Base-by-base conservation (phyloP, 805 yeast species). In the Cyberlindnera mycetangii region DNA sequence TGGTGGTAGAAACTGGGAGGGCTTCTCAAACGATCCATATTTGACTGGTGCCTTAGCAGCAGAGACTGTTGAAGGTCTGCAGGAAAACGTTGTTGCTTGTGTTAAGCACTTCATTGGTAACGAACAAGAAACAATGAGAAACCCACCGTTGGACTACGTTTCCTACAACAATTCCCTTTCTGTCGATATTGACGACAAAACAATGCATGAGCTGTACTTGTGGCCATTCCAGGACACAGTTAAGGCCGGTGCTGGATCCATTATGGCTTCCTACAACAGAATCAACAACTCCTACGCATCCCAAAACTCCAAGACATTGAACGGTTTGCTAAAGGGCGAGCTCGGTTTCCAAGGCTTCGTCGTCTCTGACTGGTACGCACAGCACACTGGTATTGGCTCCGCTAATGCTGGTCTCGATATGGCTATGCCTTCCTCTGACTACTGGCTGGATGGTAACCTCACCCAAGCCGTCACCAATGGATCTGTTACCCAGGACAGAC, bases 1-100 rank as follows among this genome's bases (percentile, higher is more conserved):
- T 5, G 46, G 46, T 38, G 46, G 46, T n/a, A 31, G 46, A 18
- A 43, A 43, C 46, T 43, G 46, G 46, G 46, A 43, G 22, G 46
- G 46, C 14, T 43, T 43, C 39, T 38, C 46, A 30, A 43, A 38
- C 22, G 46, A 43, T 17, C 46, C 46, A 14, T 43, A 43, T 36
- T 33, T 43, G 34, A 34, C 46, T 27, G 46, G 46, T 19, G 10
- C 36, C 4, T 28, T 43, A 2, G 46, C 25, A 10, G 37, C 25
- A 17, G 39, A 22, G 21, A 43, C 46, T 8, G 39, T 43, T 14
- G 21, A 20, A 4, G 46, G 42, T 33, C 6, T 32, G 31, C 46
- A 43, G 16, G 46, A 43, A 30, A 18, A 18, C 15, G 46, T 43
- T 9, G 20, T 32, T 14, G 39, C 46, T 12, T 43, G 46, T 38